Evolutionary conservation across 257 asterid genomes (phyloP).

Genomic region (Primulina eburnea): DNA sequence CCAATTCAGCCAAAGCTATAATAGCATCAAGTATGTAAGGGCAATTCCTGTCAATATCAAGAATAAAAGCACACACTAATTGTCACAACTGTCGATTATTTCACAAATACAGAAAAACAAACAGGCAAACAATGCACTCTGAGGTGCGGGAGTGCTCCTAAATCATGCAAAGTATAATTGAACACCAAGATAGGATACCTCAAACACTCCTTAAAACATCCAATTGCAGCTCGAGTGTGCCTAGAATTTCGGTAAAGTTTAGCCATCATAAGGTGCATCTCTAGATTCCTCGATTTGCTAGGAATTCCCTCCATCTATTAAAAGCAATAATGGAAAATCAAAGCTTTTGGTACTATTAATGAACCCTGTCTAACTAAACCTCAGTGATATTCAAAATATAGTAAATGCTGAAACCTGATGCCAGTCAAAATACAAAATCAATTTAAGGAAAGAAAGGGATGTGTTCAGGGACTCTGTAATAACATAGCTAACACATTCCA

Average conservation of each 20-base stretch:
- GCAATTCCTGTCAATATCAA: constrained; percentile 59
- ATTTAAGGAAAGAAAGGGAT: constrained; percentile 11
- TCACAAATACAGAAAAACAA: neutral
- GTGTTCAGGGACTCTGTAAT: neutral
- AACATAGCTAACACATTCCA: neutral
- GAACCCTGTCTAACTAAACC: neutral
- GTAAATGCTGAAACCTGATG: constrained; percentile 13
- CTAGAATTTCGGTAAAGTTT: constrained; percentile 86
- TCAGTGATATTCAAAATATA: constrained; percentile 21
- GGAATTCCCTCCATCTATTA: constrained; percentile 92
- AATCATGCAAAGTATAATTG: constrained; percentile 17
- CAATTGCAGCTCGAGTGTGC: constrained; percentile 86
- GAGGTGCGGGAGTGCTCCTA: constrained; percentile 17
- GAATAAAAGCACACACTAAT: constrained; percentile 12
- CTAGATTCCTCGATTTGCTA: constrained; percentile 81
- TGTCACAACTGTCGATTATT: constrained; percentile 10
- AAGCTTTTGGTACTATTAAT: neutral
- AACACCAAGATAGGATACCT: constrained; percentile 51
- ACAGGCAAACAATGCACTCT: constrained; percentile 6
- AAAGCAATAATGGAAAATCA: constrained; percentile 19
- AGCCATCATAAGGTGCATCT: constrained; percentile 88
- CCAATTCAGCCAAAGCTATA: constrained; percentile 87
- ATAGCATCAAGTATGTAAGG: constrained; percentile 86
- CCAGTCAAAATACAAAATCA: constrained; percentile 6
- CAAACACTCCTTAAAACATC: constrained; percentile 89